Evolutionary conservation across 441 rosid genomes (phyloP), one percentile per base, ranked within the genome.

Genomic region (Populus trichocarpa): DNA sequence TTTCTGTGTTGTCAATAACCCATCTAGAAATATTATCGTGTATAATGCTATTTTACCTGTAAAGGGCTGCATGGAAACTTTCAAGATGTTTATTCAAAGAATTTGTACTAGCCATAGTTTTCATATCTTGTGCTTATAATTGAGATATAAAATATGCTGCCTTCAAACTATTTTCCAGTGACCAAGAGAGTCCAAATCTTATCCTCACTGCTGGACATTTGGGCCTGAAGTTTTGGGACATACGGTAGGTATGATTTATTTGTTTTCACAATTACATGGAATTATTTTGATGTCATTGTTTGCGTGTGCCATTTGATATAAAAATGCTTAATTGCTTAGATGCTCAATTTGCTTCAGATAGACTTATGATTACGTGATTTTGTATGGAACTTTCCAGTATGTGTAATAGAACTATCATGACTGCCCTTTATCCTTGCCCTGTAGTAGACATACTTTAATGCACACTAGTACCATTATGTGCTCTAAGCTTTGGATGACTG

Each of bases 211-310:
- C 96, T 77, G 99, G 98, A 78, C 96, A 92, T 83, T 91, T 87
- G 82, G 94, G 92, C 75, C 81, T 92, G 25, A 96, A 96, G 85
- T 94, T 96, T 83, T 93, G 97, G 99, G 99, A 96, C 85, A 76
- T 93, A 77, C 92, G 95, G 98, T 96, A 85, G 75, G 73, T 74
- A 40, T 81, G 35, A 73, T 78, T 69, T 13, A 7, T 72, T 64
- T 59, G 63, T 30, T 7, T 71, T 77, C 42, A 72, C 74, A 46
- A 20, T n/a, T 32, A 71, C 67, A 66, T 68, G 20, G 64, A 14
- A 28, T 73, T 32, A 38, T 32, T 73, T 36, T 81, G n/a, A 26
- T 20, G 25, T 18, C 57, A 30, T 12, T 63, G 67, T 42, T 61
- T 30, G 32, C 25, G 23, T 10, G 26, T 70, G 1, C 2, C 30